Percentiles rank a stretch among this genome's conserved stretches.
Conservation (phyloP, 192 early-diverging fungal genomes). For the Rhizophlyctis rosea region DNA sequence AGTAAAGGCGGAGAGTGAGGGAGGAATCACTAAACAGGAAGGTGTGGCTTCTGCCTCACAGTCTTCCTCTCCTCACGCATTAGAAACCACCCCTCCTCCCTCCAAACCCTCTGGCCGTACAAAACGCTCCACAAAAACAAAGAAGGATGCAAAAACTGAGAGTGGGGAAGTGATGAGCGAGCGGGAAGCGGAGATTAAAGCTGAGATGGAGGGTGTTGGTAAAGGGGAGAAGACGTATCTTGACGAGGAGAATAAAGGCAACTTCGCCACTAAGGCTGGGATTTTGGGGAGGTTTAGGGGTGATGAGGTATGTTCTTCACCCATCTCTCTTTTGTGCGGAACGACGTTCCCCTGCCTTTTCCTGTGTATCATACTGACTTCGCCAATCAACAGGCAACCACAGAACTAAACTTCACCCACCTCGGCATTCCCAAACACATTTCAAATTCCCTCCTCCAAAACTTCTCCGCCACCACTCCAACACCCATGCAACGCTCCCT, state of each 20-base stretch:
- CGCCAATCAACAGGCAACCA: neutral
- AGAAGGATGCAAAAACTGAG: neutral
- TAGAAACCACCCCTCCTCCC: too few relatives aligned
- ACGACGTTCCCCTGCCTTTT: neutral
- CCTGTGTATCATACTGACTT: neutral
- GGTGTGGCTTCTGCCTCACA: too few relatives aligned
- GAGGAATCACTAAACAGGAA: too few relatives aligned
- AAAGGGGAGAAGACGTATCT: neutral
- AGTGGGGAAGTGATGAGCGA: neutral
- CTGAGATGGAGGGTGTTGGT: neutral
- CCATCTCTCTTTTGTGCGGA: too few relatives aligned
- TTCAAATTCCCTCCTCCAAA: conserved; percentile 4
- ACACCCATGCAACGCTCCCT: conserved; percentile 27
- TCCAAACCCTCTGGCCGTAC: neutral
- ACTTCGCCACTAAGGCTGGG: neutral
- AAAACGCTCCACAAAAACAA: neutral
- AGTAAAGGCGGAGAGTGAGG: too few relatives aligned
- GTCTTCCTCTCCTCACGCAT: too few relatives aligned
- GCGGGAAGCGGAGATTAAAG: neutral
- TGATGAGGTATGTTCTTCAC: neutral
- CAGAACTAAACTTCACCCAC: conserved; percentile 3
- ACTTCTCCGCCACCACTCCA: conserved; percentile 12
- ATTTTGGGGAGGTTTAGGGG: neutral
- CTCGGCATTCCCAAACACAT: conserved; percentile 9
- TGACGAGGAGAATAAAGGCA: neutral